Conservation (phyloP, 2,329 filamentous ascomycete species). For the Penicillium brevicompactum region DNA sequence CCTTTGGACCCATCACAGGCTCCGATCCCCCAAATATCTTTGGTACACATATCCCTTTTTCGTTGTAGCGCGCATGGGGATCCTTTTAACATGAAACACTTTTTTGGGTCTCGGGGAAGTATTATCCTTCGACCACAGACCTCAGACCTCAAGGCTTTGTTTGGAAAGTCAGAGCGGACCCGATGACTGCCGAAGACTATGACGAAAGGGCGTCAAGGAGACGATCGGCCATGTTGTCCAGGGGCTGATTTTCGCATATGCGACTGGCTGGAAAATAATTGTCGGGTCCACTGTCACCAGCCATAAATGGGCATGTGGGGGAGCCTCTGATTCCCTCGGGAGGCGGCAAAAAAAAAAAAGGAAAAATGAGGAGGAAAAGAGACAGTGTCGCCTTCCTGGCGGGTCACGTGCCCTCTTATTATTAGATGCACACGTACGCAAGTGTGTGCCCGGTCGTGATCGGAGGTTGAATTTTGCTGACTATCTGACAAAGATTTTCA, state of each 20-base stretch:
- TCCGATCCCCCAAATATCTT: constrained; percentile 7
- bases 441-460: no score
- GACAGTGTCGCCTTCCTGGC: background rate
- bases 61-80: background rate
- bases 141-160: background rate
- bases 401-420: no score
- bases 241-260: constrained; percentile 15
- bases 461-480: no score
- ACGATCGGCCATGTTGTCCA: constrained; percentile 17
- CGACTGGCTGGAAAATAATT: background rate
- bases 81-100: background rate
- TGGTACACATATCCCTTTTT: constrained; percentile 11
- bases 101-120: background rate
- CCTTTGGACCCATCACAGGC: constrained; percentile 16
- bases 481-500: no score
- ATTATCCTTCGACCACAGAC: background rate
- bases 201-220: constrained; percentile 19
- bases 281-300: constrained; percentile 2
- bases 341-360: background rate
- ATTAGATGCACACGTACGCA: no score
- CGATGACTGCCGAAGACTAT: constrained; percentile 15
- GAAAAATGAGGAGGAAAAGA: background rate
- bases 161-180: constrained; percentile 2
- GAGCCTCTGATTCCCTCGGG: background rate
- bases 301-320: constrained; percentile 12